Base-by-base conservation (phyloP, 192 early-diverging fungal species). In the Paraglomus brasilianum region DNA sequence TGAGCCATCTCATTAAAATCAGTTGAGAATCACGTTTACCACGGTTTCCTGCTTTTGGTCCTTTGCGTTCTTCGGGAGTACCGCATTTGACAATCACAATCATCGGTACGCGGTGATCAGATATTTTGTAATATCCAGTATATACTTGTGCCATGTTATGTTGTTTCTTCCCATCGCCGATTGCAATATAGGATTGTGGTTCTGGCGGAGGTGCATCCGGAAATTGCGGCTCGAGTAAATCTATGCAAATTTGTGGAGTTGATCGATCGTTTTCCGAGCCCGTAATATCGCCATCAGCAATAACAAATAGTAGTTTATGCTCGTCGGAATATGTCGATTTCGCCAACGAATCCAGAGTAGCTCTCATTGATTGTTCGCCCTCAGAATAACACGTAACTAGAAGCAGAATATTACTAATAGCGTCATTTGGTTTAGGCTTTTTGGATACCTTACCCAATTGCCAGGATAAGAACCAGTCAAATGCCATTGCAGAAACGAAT, bases 1-100 rank as follows among this genome's bases (percentile, higher is more conserved):
- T 90, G 70, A 96, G 87, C 82, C 92, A 98, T 47, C 88, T 84
- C 96, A 98, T 98, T 73, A 98, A 77, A 62, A 98, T 90, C 73
- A 98, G 76, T 80, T 98, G 96, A 51, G 94, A 95, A 80, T 98
- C 96, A 70, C 95, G 93, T 80, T 98, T 98, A 62, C 95, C 95
- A 71, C 95, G 85, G 79, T 98, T 98, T 56, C 91, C 91, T 38
- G 91, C 85, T 75, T 92, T 92, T 39, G 73, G 69, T 4, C 82
- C 80, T 70, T 81, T 76, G 45, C 86, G 77, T 76, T 93, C 91
- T 42, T 78, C 75, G 39, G 83, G 82, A 10, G 85, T 86, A 39
- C 91, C 91, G 60, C 86, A 88, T 70, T 93, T 93, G 62, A 90
- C 85, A 61, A 91, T 83, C 5, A 91, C 77, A 39, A 90, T 71